A percentile compares a stretch with the other conserved stretches of the same genome.
These are phyloP conservation scores for Fusarium bactridioides DNA, from an alignment of 2,329 filamentous ascomycete species.

Conservation along the genomic window DNA sequence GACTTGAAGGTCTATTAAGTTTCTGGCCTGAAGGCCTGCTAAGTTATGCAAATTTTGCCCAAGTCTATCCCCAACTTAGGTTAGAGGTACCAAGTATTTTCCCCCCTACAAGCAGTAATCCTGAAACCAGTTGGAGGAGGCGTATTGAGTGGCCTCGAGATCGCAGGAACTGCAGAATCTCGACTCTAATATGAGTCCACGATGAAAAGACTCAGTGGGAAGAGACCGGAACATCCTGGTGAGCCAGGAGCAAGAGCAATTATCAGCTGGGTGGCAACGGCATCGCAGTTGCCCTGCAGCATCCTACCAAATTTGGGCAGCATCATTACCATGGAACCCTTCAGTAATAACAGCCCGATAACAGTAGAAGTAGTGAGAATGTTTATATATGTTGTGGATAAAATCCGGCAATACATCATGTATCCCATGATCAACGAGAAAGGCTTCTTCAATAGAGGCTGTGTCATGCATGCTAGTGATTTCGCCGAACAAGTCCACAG, in stretches of 20 bases:
- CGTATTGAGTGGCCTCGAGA: no score
- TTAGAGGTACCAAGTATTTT: no score
- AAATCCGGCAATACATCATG: no score
- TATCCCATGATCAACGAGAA: no score
- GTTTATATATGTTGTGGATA: no score
- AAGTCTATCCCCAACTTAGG: no score
- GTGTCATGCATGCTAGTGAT: not conserved
- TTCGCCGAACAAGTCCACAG: not conserved
- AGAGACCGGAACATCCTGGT: not conserved
- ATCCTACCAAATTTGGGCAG: not conserved
- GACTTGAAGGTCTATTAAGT: no score
- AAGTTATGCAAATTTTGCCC: no score
- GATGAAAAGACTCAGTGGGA: not conserved
- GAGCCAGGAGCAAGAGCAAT: not conserved
- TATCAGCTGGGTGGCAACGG: not conserved
- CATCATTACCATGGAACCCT: not conserved
- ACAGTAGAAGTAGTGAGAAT: not conserved
- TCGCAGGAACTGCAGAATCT: not conserved
- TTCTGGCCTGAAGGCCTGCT: no score
- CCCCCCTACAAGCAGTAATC: no score
- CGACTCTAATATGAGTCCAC: not conserved
- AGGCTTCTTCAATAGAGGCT: not conserved
- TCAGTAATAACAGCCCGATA: not conserved
- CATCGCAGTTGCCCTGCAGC: not conserved
- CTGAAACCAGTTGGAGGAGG: no score